Conservation (phyloP, 305 asterid genomes). For the Fraxinus velutina region DNA sequence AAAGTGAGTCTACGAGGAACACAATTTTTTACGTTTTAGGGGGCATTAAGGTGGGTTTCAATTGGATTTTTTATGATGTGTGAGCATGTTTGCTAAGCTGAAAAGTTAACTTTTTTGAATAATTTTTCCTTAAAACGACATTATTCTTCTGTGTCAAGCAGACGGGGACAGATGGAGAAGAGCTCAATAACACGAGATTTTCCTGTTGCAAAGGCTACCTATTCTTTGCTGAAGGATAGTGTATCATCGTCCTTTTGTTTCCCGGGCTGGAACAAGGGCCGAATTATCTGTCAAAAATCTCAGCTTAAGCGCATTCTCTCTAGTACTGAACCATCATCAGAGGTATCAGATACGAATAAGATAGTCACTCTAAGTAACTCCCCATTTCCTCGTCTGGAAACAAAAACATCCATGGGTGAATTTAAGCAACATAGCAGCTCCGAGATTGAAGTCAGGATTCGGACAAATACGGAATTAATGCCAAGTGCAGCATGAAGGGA, state of each 20-base stretch:
- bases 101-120: neutral
- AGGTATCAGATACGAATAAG: slow-evolving; percentile 37
- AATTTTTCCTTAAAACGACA: neutral
- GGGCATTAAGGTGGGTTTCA: neutral
- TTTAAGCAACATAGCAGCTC: slow-evolving; percentile 37
- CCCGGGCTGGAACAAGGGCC: slow-evolving; percentile 96
- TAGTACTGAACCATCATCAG: slow-evolving; percentile 38
- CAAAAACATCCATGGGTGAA: slow-evolving; percentile 29
- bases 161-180: slow-evolving; percentile 86
- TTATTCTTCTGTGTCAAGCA: slow-evolving; percentile 31
- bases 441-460: slow-evolving; percentile 29
- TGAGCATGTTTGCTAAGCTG: neutral
- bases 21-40: neutral
- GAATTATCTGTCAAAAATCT: slow-evolving; percentile 78
- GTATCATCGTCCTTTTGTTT: slow-evolving; percentile 70
- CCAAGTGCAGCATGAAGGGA: slow-evolving; percentile 49
- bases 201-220: slow-evolving; percentile 82
- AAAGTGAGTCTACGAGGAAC: neutral
- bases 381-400: slow-evolving; percentile 46
- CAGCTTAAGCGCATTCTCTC: slow-evolving; percentile 66
- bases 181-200: slow-evolving; percentile 80
- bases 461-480: slow-evolving; percentile 56
- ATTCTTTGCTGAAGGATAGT: slow-evolving; percentile 63
- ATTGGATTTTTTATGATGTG: neutral
- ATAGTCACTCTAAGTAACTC: slow-evolving; percentile 47